A percentile compares a stretch with the other conserved stretches of the same genome.
Conservation (phyloP, 1,284 basidiomycete species). For the Ustilago curta region DNA sequence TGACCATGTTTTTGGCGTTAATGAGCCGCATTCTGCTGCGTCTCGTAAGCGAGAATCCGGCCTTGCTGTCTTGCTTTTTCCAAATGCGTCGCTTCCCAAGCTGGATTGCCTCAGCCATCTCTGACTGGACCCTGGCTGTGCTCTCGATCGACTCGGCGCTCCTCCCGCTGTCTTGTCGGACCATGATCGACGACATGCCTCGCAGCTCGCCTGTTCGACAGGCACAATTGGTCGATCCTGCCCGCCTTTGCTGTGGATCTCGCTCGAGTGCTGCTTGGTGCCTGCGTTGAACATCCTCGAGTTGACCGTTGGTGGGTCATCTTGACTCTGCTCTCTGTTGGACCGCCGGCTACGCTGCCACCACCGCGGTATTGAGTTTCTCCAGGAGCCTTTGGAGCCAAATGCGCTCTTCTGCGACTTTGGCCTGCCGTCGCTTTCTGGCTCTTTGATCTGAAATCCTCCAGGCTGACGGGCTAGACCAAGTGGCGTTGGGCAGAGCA, state of each 20-base stretch:
- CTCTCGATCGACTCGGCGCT: neutral
- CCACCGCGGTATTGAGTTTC: neutral
- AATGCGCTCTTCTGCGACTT: neutral
- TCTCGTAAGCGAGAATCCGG: slow-evolving; percentile 4
- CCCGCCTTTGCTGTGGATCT: neutral
- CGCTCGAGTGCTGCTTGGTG: neutral
- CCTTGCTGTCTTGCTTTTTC: slow-evolving; percentile 12
- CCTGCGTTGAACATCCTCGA: neutral
- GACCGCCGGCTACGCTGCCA: slow-evolving; percentile 19
- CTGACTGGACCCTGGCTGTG: slow-evolving; percentile 15
- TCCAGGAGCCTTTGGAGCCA: neutral
- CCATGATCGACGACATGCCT: slow-evolving; percentile 27
- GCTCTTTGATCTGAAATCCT: neutral
- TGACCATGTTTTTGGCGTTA: slow-evolving; percentile 23
- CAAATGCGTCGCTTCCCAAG: slow-evolving; percentile 29
- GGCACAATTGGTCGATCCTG: neutral
- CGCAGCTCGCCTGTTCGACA: neutral
- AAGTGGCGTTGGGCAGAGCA: neutral
- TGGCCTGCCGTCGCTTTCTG: neutral
- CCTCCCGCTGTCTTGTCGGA: neutral
- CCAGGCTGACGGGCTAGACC: neutral
- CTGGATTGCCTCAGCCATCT: slow-evolving; percentile 2
- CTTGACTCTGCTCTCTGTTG: slow-evolving; percentile 1
- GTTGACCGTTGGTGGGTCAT: slow-evolving; percentile 6
- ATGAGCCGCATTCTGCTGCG: neutral